Conservation (phyloP, 768 basidiomycete genomes). For the Pulveroboletus sp. region DNA sequence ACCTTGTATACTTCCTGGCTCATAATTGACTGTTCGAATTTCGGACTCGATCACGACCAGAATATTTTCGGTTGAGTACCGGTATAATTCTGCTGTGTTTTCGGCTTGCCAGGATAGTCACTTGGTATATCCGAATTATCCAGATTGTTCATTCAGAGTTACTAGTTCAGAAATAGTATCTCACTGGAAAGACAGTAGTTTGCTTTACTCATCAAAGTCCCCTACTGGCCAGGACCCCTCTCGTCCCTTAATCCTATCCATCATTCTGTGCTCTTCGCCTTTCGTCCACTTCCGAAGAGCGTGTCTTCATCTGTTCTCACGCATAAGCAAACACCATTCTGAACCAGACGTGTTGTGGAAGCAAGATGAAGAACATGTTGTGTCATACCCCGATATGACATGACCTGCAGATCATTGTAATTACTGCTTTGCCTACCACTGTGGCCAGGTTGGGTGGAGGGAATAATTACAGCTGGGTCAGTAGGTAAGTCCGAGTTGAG, state of each 20-base stretch:
- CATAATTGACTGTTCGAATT: too few relatives aligned
- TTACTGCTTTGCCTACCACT: constrained; percentile 50
- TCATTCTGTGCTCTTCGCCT: neutral
- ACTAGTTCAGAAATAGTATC: constrained; percentile 11
- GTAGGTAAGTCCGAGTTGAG: constrained; percentile 29
- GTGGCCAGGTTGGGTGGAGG: constrained; percentile 42
- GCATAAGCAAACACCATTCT: neutral
- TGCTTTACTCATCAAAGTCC: neutral
- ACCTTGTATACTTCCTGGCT: too few relatives aligned
- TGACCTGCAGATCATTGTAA: constrained; percentile 38
- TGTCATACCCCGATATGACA: constrained; percentile 23
- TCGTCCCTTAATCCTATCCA: neutral
- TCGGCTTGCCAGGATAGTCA: constrained; percentile 8
- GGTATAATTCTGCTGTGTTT: neutral
- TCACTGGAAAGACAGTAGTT: constrained; percentile 3
- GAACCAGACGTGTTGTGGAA: constrained; percentile 37
- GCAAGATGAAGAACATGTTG: constrained; percentile 36
- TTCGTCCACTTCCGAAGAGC: neutral
- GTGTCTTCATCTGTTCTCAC: constrained; percentile 1
- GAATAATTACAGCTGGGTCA: constrained; percentile 48
- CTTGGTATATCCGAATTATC: neutral
- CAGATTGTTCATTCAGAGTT: too few relatives aligned
- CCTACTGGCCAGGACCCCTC: neutral
- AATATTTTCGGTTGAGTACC: neutral
- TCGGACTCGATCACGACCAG: too few relatives aligned